Evolutionary conservation across 2,329 filamentous ascomycete species (phyloP), one percentile per base, ranked within the genome.

Genomic region (Sarocladium oryzae): DNA sequence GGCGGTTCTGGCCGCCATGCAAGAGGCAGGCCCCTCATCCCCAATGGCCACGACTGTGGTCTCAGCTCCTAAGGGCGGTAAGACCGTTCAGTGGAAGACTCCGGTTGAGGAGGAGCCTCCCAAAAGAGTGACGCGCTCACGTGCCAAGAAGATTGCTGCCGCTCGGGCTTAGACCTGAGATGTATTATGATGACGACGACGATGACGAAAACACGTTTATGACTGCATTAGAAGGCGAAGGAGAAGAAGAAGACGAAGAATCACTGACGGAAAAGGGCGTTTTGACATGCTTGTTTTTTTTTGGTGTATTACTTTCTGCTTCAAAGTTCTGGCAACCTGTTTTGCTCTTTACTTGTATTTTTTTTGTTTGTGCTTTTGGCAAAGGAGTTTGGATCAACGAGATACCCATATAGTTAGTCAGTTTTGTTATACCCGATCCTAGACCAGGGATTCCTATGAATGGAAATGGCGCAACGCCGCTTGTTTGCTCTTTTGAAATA

Each of bases 391-490:
- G 37, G 37, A 45, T 30, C 21, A 5, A 26, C 10, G 18, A 45
- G 40, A 45, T 45, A 45, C 40, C 40, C 40, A 45, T 45, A 45
- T 30, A 28, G 40, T 45, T 45, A 45, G 20, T 45, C 38, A 41
- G 40, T 45, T 45, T 45, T n/a, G 40, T 45, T 45, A 45, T 45
- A 45, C 40, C 40, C 40, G 4, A 26, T n/a, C n/a, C n/a, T n/a
- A n/a, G n/a, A n/a, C n/a, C n/a, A n/a, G n/a, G n/a, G n/a, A n/a
- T n/a, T n/a, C n/a, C n/a, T n/a, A n/a, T n/a, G n/a, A n/a, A n/a
- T n/a, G n/a, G n/a, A n/a, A n/a, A 45, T 28, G 11, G 23, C 40
- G 30, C 10, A 15, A 4, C 24, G 37, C 37, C 3, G 8, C 16
- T 45, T 21, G 6, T 45, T 7, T 28, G 26, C 13, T 21, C 30